Percentiles rank a stretch among this genome's conserved stretches.
Evolutionary conservation across 2,329 filamentous ascomycete genomes (phyloP).

Genomic region (Ceratocystis smalleyi): DNA sequence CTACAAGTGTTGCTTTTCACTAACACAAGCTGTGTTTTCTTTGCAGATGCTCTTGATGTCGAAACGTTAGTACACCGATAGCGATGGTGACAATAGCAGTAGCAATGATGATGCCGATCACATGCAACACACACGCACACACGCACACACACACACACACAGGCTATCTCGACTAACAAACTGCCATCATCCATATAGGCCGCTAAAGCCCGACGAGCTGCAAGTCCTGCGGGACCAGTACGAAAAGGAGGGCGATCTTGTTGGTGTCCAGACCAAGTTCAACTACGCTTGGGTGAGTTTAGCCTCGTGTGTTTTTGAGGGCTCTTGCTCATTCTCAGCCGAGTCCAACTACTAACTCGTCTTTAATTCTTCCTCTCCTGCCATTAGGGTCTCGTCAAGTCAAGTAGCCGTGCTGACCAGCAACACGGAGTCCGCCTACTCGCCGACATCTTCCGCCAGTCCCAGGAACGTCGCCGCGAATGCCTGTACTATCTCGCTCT

Average conservation of each 20-base stretch:
- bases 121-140: neutral
- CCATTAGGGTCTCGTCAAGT: constrained; percentile 81
- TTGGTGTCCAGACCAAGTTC: constrained; percentile 96
- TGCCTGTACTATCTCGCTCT: constrained; percentile 96
- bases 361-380: neutral
- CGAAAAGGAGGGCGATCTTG: constrained; percentile 94
- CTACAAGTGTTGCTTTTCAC: neutral
- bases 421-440: constrained; percentile 88
- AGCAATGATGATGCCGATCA: neutral
- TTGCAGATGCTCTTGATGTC: constrained; percentile 83
- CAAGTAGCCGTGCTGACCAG: constrained; percentile 65
- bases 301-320: neutral
- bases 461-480: constrained; percentile 84
- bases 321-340: neutral
- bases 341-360: neutral
- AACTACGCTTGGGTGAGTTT: constrained; percentile 88
- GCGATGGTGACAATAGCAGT: neutral
- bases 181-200: constrained; percentile 33
- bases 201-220: constrained; percentile 80
- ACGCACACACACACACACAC: neutral
- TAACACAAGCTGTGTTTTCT: neutral
- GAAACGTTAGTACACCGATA: constrained; percentile 52
- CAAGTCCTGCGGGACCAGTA: constrained; percentile 86
- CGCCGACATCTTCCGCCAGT: constrained; percentile 88
- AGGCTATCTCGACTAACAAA: neutral